Percentiles rank a stretch among this genome's conserved stretches.
phyloP scores from a whole-genome alignment of 2,329 filamentous ascomycete species.

The Lithohypha guttulata region DNA sequence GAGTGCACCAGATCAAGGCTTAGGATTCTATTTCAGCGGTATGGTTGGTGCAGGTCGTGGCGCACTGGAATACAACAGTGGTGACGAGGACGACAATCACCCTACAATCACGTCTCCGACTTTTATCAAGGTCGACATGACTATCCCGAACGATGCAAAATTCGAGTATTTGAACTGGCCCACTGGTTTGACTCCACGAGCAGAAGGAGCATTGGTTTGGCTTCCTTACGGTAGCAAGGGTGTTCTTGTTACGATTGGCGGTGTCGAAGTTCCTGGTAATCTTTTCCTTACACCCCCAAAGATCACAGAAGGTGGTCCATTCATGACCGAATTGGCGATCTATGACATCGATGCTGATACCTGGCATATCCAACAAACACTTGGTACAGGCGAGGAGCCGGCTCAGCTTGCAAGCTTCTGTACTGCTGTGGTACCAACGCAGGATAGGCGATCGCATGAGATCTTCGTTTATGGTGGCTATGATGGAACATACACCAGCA shows the following conservation, averaged over 20 bases:
- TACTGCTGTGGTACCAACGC: conserved; percentile 30
- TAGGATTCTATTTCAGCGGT: conserved; percentile 62
- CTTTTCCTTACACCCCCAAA: conserved; percentile 4
- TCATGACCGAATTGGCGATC: conserved; percentile 30
- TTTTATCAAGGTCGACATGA: conserved; percentile 53
- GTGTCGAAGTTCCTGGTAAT: conserved; percentile 22
- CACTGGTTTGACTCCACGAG: conserved; percentile 41
- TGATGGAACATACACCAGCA: conserved; percentile 17
- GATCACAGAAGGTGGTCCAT: conserved; percentile 13
- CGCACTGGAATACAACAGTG: conserved; percentile 33
- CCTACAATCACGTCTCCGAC: conserved; percentile 37
- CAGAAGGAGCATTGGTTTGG: conserved; percentile 58
- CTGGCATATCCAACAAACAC: conserved; percentile 34
- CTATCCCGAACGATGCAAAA: conserved; percentile 35
- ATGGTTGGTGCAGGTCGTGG: conserved; percentile 43
- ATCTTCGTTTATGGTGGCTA: conserved; percentile 30
- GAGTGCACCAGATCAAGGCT: conserved; percentile 58
- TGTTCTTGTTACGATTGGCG: conserved; percentile 31
- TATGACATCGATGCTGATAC: conserved; percentile 27
- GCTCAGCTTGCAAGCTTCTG: conserved; percentile 30
- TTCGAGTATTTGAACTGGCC: conserved; percentile 52
- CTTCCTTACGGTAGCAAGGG: conserved; percentile 30
- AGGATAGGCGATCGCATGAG: conserved; percentile 29
- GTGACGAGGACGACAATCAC: conserved; percentile 14
- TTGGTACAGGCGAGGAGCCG: conserved; percentile 25